Conservation (phyloP, 129 eudicot species). For the Daucus carota region DH1_v3.0 NC_030386.2:40272501-40273000, state of each 20-base stretch:
- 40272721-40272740: conserved; percentile 80
- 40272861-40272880: not conserved
- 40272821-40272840: not conserved
- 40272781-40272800: not conserved
- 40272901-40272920: conserved; percentile 67
- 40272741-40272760: conserved; percentile 60
- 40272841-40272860: not conserved
- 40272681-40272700: conserved; percentile 72
- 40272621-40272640: conserved; percentile 83
- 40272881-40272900: conserved; percentile 44
- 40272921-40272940: conserved; percentile 65
- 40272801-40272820: not conserved
- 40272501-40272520: conserved; percentile 90
- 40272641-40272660: conserved; percentile 88
- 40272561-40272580: conserved; percentile 72
- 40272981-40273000: conserved; percentile 83
- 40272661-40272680: conserved; percentile 94
- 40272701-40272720: conserved; percentile 55
- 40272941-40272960: conserved; percentile 87
- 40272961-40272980: conserved; percentile 82
- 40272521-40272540: conserved; percentile 66
- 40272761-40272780: not conserved
- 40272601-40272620: conserved; percentile 61
- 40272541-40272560: conserved; percentile 90
- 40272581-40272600: conserved; percentile 63